Evolutionary conservation across 148 eudicot genomes (phyloP).

Genomic region (Heliosperma pusillum): DNA sequence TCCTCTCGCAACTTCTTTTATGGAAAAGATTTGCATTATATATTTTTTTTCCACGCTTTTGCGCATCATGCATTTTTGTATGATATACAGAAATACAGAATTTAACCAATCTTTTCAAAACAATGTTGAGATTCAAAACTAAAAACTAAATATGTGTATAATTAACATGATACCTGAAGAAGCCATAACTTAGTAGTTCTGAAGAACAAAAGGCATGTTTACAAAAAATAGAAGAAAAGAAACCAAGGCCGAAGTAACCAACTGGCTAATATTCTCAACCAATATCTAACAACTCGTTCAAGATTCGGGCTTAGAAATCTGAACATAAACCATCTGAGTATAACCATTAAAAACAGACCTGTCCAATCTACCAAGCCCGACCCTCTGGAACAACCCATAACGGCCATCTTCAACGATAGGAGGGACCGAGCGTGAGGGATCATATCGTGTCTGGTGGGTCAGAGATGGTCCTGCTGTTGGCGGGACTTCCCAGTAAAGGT

Average conservation of each 20-base stretch:
- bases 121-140: conserved; percentile 8
- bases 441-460: conserved; percentile 91
- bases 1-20: too few species aligned
- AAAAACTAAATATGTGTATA: background rate
- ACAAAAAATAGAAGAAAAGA: conserved; percentile 21
- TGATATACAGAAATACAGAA: background rate
- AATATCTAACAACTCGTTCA: conserved; percentile 15
- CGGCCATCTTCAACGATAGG: conserved; percentile 96
- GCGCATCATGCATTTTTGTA: too few species aligned
- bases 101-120: conserved; percentile 16
- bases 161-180: conserved; percentile 14
- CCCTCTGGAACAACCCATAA: conserved; percentile 70
- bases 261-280: conserved; percentile 1
- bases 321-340: conserved; percentile 95
- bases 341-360: conserved; percentile 86
- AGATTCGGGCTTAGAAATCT: conserved; percentile 53
- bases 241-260: background rate
- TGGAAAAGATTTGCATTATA: too few species aligned
- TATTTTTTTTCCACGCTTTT: too few species aligned
- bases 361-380: conserved; percentile 58
- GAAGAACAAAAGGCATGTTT: conserved; percentile 22
- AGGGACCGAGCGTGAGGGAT: conserved; percentile 72
- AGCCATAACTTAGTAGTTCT: conserved; percentile 13
- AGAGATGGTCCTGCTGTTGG: conserved; percentile 95
- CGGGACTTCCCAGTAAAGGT: conserved; percentile 94